Conservation (phyloP, 768 basidiomycete species). For the Paxillus ammoniavirescens region DNA sequence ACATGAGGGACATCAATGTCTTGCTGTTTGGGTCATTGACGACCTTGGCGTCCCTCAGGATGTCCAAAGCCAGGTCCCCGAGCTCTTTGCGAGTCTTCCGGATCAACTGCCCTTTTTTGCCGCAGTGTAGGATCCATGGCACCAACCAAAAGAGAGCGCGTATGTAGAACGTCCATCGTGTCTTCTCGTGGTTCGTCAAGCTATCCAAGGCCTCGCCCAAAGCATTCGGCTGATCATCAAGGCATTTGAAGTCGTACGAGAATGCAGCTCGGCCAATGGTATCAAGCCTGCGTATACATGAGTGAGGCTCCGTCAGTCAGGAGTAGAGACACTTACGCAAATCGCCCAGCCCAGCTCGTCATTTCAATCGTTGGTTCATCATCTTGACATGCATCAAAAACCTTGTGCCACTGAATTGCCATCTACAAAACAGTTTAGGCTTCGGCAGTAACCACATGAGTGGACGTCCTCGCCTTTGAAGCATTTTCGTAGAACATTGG, state of each 20-base stretch:
- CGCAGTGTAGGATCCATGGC: conserved; percentile 53
- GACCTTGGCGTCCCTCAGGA: conserved; percentile 55
- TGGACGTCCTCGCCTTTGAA: conserved; percentile 28
- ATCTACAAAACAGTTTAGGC: conserved; percentile 28
- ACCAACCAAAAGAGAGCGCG: conserved; percentile 61
- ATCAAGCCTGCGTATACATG: conserved; percentile 43
- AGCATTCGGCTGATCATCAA: conserved; percentile 46
- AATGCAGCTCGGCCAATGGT: conserved; percentile 62
- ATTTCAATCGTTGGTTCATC: conserved; percentile 50
- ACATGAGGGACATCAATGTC: conserved; percentile 54
- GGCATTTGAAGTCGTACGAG: conserved; percentile 58
- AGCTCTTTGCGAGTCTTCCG: conserved; percentile 52
- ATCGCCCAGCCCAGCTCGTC: conserved; percentile 58
- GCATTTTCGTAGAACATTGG: conserved; percentile 57
- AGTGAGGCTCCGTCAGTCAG: not conserved
- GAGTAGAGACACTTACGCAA: conserved; percentile 46
- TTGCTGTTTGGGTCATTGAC: conserved; percentile 42
- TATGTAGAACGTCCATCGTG: conserved; percentile 58
- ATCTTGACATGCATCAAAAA: conserved; percentile 40
- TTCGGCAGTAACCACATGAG: not conserved
- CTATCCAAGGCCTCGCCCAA: conserved; percentile 55
- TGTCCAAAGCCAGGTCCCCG: conserved; percentile 46
- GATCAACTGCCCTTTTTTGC: conserved; percentile 60
- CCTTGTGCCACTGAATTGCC: conserved; percentile 47
- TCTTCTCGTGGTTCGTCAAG: conserved; percentile 61